A percentile compares a stretch with the other conserved stretches of the same genome.
Conservation (phyloP, 371 early-diverging fungal species). For the Apophysomyces elegans region DNA sequence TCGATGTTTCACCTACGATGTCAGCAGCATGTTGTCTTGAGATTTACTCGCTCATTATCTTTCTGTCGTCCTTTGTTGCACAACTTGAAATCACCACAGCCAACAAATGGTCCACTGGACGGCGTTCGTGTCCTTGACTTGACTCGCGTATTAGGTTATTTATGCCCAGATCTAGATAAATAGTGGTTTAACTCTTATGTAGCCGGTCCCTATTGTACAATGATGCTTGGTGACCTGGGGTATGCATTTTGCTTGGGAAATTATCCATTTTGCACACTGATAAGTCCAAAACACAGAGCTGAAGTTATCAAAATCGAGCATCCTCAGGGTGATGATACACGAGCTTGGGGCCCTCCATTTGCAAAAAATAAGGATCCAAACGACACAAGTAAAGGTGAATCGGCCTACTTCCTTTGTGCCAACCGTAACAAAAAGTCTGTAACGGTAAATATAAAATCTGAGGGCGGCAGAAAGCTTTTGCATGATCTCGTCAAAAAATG, state of each 20-base stretch:
- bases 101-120: conserved; percentile 56
- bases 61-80: neutral
- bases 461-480: conserved; percentile 67
- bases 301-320: conserved; percentile 90
- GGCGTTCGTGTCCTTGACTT: conserved; percentile 85
- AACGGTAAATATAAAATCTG: conserved; percentile 80
- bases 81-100: neutral
- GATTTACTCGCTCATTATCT: neutral
- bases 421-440: conserved; percentile 93
- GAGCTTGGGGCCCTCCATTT: conserved; percentile 86
- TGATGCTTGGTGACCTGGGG: conserved; percentile 90
- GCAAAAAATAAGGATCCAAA: conserved; percentile 46
- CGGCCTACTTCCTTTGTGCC: conserved; percentile 88
- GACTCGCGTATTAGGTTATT: conserved; percentile 78
- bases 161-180: conserved; percentile 16
- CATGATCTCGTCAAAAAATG: conserved; percentile 66
- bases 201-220: conserved; percentile 85
- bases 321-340: conserved; percentile 86
- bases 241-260: conserved; percentile 21
- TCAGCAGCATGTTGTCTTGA: neutral
- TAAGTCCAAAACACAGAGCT: conserved; percentile 56
- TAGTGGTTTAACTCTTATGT: conserved; percentile 10
- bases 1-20: neutral
- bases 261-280: too few species aligned
- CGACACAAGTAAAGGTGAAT: conserved; percentile 58